Evolutionary conservation across 345 rosid species (phyloP), one percentile per base, ranked within the genome.

Genomic region (Eucalyptus victrix): DNA sequence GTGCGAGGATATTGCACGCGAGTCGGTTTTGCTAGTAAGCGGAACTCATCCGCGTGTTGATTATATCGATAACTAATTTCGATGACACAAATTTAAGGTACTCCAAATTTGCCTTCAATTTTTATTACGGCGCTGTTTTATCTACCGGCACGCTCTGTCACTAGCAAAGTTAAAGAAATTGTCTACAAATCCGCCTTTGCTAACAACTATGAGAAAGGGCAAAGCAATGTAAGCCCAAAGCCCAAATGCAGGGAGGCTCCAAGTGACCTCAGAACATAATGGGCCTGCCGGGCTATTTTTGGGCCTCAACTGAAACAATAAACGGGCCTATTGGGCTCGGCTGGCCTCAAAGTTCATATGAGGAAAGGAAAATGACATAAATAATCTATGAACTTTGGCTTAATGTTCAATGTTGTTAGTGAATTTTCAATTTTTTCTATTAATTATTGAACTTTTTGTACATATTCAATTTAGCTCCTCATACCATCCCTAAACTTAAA

Each of bases 371-470:
- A 34, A 34, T 40, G 11, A 53, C 26, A 53, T 53, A 53, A 53
- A 53, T 21, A 53, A 53, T 53, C 9, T 53, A 19, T 53, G 5
- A 21, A 53, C 1, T 21, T 0, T 53, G 58, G 11, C 19, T 53
- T 53, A 53, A 19, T 0, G 24, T 53, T 53, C 0, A 7, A 19
- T 19, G 5, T 19, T 0, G 5, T 53, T 1, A 0, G 23, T 19
- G 10, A 53, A 53, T 19, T 53, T 18, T 53, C 24, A 4, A 19
- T 53, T 19, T 19, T 0, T 53, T 53, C 5, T 53, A 19, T 53
- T 53, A 19, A 1, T 53, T 0, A 1, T 53, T 53, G 2, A 18
- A 53, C 0, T 53, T 19, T 53, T 53, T 8, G 4, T 53, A 8
- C 1, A 19, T 53, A 19, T 19, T 19, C 11, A 53, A 53, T 53